Evolutionary conservation across 305 asterid genomes (phyloP), one percentile per base, ranked within the genome.

Genomic region (Fraxinus greggii): DNA sequence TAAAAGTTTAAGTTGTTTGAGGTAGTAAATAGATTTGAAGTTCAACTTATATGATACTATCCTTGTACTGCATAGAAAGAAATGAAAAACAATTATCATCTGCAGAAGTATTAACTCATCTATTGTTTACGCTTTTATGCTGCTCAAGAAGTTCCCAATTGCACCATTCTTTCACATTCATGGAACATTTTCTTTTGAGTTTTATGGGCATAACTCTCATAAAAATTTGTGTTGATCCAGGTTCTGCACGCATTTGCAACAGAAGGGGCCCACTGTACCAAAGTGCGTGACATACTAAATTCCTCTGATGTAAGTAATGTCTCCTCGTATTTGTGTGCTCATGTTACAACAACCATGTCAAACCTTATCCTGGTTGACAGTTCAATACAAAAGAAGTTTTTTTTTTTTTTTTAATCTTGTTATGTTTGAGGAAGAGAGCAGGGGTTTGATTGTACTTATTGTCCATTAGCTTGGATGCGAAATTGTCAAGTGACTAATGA

Each of bases 211-310:
- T 86, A 74, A 61, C 84, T 70, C 79, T 77, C 72, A n/a, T 15
- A 7, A 5, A 29, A 31, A 29, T 67, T 79, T 17, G 48, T 83
- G 73, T 79, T 78, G 78, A 6, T 86, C 84, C 83, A 96, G 99
- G 99, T 96, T 86, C 87, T 96, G 87, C 98, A 90, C 87, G 99
- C 99, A 81, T 94, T 96, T 91, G 97, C 98, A 59, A 90, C 95
- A 28, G 99, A 96, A 87, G 99, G 99, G 78, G 98, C 98, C 76
- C 94, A 93, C 77, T 96, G 98, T 85, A 86, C 88, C 80, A 96
- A 88, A 96, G 98, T 94, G 79, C 95, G 92, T 15, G 97, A 93
- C 76, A 90, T 93, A 90, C 89, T 96, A 73, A 84, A 89, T 87
- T 86, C 98, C 86, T 96, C 99, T 38, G 86, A 89, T 84, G 99